Base-by-base conservation (phyloP, 768 basidiomycete species). In the Serendipita sp. region DNA sequence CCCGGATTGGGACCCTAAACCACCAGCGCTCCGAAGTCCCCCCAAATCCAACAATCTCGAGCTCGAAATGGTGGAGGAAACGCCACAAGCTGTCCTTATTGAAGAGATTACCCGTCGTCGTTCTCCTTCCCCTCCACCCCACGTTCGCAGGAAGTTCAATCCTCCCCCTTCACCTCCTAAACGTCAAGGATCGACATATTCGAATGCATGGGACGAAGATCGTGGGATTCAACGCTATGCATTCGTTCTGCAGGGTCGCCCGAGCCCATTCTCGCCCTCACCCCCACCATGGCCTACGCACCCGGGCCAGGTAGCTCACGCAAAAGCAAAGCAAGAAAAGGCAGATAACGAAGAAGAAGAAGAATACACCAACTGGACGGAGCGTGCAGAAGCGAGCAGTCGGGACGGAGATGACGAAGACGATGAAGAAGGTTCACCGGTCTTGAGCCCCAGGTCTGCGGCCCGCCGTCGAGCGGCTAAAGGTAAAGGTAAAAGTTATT, bases 131-230 rank as follows among this genome's bases (percentile, higher is more conserved):
- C 72, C 74, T 11, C 34, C 36, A 48, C 33, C 40, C 10, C 15
- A 45, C 29, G 64, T 34, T n/a, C 52, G 43, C 15, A 15, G 48
- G 18, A 62, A 65, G 37, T 66, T 48, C 29, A 44, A 43, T 27
- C 60, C 44, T 13, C 40, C 63, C 18, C 44, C 63, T 15, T 53
- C 66, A 0, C 64, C 62, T 16, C 62, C 52, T 29, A 55, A 36
- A n/a, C 64, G 48, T 27, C 52, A 58, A 33, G 36, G 64, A 27
- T 29, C 64, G 18, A 74, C 72, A 15, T 91, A 88, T 73, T 75
- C 79, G 3, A 91, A 96, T 73, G 88, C 87, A 1, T 92, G 91
- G 90, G 94, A 97, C 69, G 76, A 71, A 44, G 83, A 88, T 27
- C 87, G 90, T 4, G 84, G 83, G 66, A 91, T 92, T 64, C 83